phyloP scores from a whole-genome alignment of 345 rosid genomes.

The Syzygium aromaticum region DNA sequence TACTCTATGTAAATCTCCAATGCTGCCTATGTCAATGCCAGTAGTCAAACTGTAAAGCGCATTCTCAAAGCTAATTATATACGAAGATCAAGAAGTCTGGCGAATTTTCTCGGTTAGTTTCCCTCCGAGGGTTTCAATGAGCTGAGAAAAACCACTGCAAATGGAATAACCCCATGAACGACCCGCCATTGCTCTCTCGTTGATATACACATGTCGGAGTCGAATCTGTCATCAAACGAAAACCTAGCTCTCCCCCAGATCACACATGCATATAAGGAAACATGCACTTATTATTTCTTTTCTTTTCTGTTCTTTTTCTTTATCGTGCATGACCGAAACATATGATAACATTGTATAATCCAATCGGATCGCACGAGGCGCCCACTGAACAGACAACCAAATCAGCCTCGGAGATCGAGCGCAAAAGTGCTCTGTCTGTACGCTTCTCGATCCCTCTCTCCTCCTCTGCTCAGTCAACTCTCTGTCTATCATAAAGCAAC shows the following conservation, averaged over 20 bases:
- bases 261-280: background rate
- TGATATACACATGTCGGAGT: background rate
- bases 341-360: background rate
- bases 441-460: background rate
- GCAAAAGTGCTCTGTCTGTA: background rate
- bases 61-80: background rate
- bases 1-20: background rate
- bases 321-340: background rate
- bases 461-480: background rate
- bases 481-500: background rate
- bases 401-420: slow-evolving; percentile 5
- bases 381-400: slow-evolving; percentile 4
- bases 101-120: background rate
- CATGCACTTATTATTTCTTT: background rate
- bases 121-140: background rate
- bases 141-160: background rate
- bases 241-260: background rate
- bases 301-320: too few species aligned
- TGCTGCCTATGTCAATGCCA: background rate
- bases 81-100: background rate
- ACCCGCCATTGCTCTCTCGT: background rate
- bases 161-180: background rate
- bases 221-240: background rate
- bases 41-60: background rate
- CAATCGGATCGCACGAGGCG: background rate